Percentiles rank a stretch among this genome's conserved stretches.
phyloP scores from a whole-genome alignment of 116 monocot genomes.

The Phalaenopsis hybrid region DNA sequence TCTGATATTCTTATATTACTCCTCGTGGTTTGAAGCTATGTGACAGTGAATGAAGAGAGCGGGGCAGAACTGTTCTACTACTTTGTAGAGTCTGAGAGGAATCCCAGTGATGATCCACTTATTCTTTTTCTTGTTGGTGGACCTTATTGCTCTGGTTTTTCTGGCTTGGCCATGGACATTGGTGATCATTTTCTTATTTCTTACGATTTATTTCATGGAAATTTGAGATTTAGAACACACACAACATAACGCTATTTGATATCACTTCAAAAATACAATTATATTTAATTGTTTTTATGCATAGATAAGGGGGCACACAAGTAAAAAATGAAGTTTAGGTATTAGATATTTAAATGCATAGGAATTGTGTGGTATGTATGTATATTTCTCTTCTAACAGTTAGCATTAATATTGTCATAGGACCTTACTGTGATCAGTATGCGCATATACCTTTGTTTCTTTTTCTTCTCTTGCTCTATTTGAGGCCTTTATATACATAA shows the following conservation, averaged over 20 bases:
- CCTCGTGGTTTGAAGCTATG: conserved; percentile 6
- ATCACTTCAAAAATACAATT: neutral
- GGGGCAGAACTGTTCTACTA: conserved; percentile 30
- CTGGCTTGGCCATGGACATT: conserved; percentile 14
- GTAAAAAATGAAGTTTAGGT: too few species aligned
- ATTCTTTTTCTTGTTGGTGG: conserved; percentile 27
- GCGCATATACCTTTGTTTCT: too few species aligned
- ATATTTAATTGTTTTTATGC: neutral
- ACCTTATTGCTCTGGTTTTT: conserved; percentile 17
- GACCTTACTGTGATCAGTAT: too few species aligned
- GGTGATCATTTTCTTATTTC: conserved; percentile 7
- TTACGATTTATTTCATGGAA: neutral
- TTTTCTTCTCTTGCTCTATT: too few species aligned
- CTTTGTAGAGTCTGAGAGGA: conserved; percentile 28
- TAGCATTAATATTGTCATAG: too few species aligned
- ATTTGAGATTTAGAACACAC: neutral
- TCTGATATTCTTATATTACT: neutral
- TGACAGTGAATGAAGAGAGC: conserved; percentile 14
- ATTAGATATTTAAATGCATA: too few species aligned
- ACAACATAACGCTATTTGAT: too few species aligned
- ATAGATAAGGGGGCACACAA: too few species aligned
- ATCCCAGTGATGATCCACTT: conserved; percentile 23
- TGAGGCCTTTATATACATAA: too few species aligned
- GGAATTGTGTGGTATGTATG: too few species aligned
- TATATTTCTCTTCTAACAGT: too few species aligned